Evolutionary conservation across 768 basidiomycete species (phyloP), one percentile per base, ranked within the genome.

Genomic region (Termitomyces sp.): DNA sequence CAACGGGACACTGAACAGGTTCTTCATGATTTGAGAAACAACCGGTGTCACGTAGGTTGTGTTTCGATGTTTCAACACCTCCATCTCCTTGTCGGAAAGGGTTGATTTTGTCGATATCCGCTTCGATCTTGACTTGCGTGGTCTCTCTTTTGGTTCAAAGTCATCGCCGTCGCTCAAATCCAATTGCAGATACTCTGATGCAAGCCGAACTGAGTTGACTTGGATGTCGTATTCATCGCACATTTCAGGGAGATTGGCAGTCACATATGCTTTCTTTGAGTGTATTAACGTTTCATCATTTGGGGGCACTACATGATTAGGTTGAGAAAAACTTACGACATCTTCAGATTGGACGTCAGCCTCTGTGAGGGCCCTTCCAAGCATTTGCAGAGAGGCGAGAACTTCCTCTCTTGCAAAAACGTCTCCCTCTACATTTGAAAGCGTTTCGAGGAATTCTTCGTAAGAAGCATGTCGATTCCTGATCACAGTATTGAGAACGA

Each of bases 1-100:
- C 41, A 85, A 68, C 3, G 75, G 71, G 38, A 75, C 73, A 28
- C 74, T 69, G 54, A 84, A 81, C 14, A 85, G 71, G 28, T 77
- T 62, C 31, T 74, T 64, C 4, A 81, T 70, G 30, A 85, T 73
- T 1, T 68, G 67, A n/a, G 70, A 72, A 17, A 85, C 77, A 33
- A 72, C 64, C 0, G 81, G 73, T 5, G 81, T 83, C 17, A 81
- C 73, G 8, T 71, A 60, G 68, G 76, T 70, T 64, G 71, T 65
- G 38, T 62, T 64, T 38, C 63, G 56, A 54, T 68, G 68, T 50
- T 65, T 65, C 19, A 72, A 63, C 21, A 69, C 65, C 26, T 70
- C 65, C 21, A 42, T 54, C 54, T 70, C 66, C 26, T 55, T 57
- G 43, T 68, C 60, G 5, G 47, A 31, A 21, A 54, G 19, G 17